phyloP scores from a whole-genome alignment of 208 protist genomes.

The Blechomonas ayalai region DNA sequence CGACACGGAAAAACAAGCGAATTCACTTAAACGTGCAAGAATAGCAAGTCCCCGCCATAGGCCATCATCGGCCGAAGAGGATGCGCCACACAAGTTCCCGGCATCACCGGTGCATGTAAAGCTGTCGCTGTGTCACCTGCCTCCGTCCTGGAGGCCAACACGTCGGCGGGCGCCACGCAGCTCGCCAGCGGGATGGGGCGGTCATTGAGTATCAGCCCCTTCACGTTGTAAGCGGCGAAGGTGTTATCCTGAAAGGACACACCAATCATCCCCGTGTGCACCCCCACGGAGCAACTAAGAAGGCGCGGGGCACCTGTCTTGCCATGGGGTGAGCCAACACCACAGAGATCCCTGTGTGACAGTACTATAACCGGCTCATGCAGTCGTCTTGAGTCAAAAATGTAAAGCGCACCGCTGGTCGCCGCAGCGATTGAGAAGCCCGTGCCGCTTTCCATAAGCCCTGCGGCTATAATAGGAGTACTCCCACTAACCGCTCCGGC shows the following conservation, averaged over 20 bases:
- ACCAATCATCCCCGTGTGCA: slow-evolving; percentile 70
- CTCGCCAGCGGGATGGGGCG: slow-evolving; percentile 29
- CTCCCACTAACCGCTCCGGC: too few species aligned
- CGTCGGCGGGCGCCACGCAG: slow-evolving; percentile 9
- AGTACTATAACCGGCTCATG: slow-evolving; percentile 33
- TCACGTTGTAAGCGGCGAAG: slow-evolving; percentile 67
- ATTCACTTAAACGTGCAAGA: slow-evolving; percentile 34
- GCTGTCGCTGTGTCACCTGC: slow-evolving; percentile 7
- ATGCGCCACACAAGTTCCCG: slow-evolving; percentile 53
- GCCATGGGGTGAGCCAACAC: slow-evolving; percentile 6
- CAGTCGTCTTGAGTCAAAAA: slow-evolving; percentile 76
- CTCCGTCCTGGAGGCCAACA: too few species aligned
- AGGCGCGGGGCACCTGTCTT: slow-evolving; percentile 21
- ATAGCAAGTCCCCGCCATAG: slow-evolving; percentile 69
- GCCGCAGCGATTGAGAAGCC: slow-evolving; percentile 51
- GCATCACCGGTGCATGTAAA: slow-evolving; percentile 15
- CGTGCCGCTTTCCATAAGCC: slow-evolving; percentile 11
- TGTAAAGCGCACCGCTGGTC: slow-evolving; percentile 31
- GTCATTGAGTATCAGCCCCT: slow-evolving; percentile 46
- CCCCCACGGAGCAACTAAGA: slow-evolving; percentile 44
- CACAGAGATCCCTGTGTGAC: slow-evolving; percentile 22
- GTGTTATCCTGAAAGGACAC: slow-evolving; percentile 65
- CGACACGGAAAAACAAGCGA: background rate
- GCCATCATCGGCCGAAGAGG: slow-evolving; percentile 69
- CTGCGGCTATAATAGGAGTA: slow-evolving; percentile 16